A percentile compares a stretch with the other conserved stretches of the same genome.
Evolutionary conservation across 345 rosid genomes (phyloP).

Genomic region (Firmiana major): DNA sequence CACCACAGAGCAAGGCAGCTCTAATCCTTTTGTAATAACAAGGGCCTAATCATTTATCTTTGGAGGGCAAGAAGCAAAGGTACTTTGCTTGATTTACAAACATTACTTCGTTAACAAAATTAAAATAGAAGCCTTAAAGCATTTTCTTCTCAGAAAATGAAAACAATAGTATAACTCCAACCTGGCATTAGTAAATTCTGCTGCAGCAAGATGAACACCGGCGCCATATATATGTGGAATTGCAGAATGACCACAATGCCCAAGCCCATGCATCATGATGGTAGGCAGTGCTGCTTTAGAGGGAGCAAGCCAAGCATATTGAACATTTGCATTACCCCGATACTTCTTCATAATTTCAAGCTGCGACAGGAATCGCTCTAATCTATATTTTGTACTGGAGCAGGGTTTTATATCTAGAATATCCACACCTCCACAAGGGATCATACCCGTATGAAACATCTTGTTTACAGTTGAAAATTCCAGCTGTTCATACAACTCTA

Average conservation of each 20-base stretch:
- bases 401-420: conserved; percentile 44
- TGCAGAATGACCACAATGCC: conserved; percentile 52
- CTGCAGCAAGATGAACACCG: conserved; percentile 76
- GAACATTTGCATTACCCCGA: conserved; percentile 83
- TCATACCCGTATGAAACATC: conserved; percentile 53
- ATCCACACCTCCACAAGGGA: conserved; percentile 38
- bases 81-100: neutral
- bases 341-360: conserved; percentile 52
- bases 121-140: neutral
- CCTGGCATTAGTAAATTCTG: conserved; percentile 60
- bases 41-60: neutral
- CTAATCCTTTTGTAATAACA: neutral
- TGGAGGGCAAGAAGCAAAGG: neutral
- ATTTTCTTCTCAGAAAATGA: neutral
- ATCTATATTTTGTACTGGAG: conserved; percentile 46
- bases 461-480: conserved; percentile 42
- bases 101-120: neutral
- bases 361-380: conserved; percentile 76
- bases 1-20: neutral
- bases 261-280: conserved; percentile 56
- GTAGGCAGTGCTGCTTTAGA: conserved; percentile 43
- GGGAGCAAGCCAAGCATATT: conserved; percentile 86
- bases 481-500: conserved; percentile 23
- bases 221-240: conserved; percentile 55
- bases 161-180: conserved; percentile 17